Evolutionary conservation across 1,284 basidiomycete genomes (phyloP).

Genomic region (Ceratorhiza oryzae-sativae): DNA sequence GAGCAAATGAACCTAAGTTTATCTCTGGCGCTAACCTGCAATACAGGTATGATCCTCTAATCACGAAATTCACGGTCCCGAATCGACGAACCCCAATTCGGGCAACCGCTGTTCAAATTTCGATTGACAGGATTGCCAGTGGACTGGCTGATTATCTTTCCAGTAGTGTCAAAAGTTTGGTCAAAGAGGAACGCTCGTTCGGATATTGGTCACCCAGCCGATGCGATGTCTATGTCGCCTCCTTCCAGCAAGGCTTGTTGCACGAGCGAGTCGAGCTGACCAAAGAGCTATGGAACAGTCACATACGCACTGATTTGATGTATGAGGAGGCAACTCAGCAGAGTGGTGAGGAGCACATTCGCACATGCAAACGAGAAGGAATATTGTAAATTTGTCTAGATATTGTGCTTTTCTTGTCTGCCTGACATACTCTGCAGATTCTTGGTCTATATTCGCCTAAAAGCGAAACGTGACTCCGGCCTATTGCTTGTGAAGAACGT

Average conservation of each 20-base stretch:
- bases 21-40: background rate
- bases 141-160: slow-evolving; percentile 76
- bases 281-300: slow-evolving; percentile 78
- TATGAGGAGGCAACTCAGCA: slow-evolving; percentile 74
- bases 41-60: slow-evolving; percentile 75
- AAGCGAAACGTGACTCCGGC: slow-evolving; percentile 67
- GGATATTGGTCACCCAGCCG: slow-evolving; percentile 86
- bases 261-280: slow-evolving; percentile 81
- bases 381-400: slow-evolving; percentile 64
- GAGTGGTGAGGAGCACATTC: slow-evolving; percentile 66
- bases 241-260: slow-evolving; percentile 76
- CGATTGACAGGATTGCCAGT: slow-evolving; percentile 78
- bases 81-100: slow-evolving; percentile 56
- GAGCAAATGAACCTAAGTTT: slow-evolving; percentile 44
- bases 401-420: background rate
- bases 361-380: slow-evolving; percentile 74
- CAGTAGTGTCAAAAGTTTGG: slow-evolving; percentile 68
- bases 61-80: slow-evolving; percentile 68
- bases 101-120: slow-evolving; percentile 79
- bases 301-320: slow-evolving; percentile 87
- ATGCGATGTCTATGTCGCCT: slow-evolving; percentile 85
- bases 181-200: slow-evolving; percentile 82
- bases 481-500: slow-evolving; percentile 77
- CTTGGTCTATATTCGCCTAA: slow-evolving; percentile 64
- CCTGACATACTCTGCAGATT: slow-evolving; percentile 56